Evolutionary conservation across 2,329 filamentous ascomycete genomes (phyloP).

Genomic region (Diplodia scrobiculata): DNA sequence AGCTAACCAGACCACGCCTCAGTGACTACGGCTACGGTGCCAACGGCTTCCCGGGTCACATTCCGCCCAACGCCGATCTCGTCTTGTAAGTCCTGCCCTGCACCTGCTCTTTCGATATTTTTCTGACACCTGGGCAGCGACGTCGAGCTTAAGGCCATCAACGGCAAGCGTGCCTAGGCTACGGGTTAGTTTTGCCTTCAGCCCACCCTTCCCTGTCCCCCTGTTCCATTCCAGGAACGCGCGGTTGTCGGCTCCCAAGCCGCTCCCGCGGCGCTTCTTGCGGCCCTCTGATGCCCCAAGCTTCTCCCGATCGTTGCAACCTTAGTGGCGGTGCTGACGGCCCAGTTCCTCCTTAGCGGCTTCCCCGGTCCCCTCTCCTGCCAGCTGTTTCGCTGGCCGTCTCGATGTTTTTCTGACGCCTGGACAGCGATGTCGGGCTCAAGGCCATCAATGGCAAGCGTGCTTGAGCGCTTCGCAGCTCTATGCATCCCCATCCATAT

Average conservation of each 20-base stretch:
- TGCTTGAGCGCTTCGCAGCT: conserved; percentile 36
- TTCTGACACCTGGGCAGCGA: conserved; percentile 54
- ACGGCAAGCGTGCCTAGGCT: conserved; percentile 50
- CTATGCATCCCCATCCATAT: not conserved
- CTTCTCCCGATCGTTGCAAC: conserved; percentile 12
- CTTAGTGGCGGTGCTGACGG: conserved; percentile 34
- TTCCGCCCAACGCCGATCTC: conserved; percentile 72
- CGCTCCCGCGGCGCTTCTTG: conserved; percentile 11
- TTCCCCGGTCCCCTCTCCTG: conserved; percentile 61
- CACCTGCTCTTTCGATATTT: too few species aligned
- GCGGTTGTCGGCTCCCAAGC: conserved; percentile 1
- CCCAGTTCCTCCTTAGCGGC: conserved; percentile 56
- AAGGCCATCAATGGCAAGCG: conserved; percentile 62
- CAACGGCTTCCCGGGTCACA: conserved; percentile 56
- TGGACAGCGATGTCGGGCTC: conserved; percentile 67
- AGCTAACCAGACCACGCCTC: conserved; percentile 11
- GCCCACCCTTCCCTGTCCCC: conserved; percentile 26
- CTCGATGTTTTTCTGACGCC: not conserved
- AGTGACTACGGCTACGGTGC: conserved; percentile 45
- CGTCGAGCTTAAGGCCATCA: conserved; percentile 68
- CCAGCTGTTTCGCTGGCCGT: not conserved
- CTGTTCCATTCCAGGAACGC: conserved; percentile 21
- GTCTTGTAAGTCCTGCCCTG: conserved; percentile 68
- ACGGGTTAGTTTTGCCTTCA: too few species aligned
- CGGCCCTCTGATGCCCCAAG: conserved; percentile 20